Evolutionary conservation across 106 monocot genomes (phyloP).

Genomic region (Dactylorhiza incarnata): DNA sequence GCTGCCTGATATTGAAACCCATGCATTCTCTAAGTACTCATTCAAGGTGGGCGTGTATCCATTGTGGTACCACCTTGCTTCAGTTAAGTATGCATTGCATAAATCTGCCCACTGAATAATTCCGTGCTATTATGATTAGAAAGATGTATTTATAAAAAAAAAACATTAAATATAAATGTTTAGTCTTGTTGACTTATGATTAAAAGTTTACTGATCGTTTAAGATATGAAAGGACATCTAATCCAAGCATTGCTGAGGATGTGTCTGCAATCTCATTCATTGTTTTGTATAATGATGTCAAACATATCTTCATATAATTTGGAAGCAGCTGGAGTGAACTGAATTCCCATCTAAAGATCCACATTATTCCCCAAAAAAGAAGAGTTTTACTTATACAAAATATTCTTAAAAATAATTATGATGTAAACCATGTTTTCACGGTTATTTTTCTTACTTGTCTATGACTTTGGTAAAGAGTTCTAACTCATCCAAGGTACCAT

Average conservation of each 20-base stretch:
- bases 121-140: background rate
- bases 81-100: constrained; percentile 16
- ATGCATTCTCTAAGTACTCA: constrained; percentile 25
- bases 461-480: constrained; percentile 44
- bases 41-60: constrained; percentile 15
- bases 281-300: constrained; percentile 16
- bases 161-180: too few species aligned
- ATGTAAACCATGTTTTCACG: too few species aligned
- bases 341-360: constrained; percentile 14
- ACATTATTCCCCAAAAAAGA: too few species aligned
- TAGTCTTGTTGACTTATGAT: too few species aligned
- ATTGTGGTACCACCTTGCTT: constrained; percentile 16
- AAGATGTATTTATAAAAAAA: background rate
- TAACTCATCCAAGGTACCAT: constrained; percentile 48
- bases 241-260: background rate
- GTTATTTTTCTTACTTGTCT: constrained; percentile 20
- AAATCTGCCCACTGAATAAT: constrained; percentile 19
- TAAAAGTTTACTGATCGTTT: background rate
- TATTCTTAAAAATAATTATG: too few species aligned
- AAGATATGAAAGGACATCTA: constrained; percentile 8
- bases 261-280: constrained; percentile 10
- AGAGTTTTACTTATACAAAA: background rate
- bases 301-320: constrained; percentile 21
- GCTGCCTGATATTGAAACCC: constrained; percentile 8
- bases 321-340: constrained; percentile 15